Conservation (phyloP, 768 basidiomycete genomes). For the Boletellus sp. region DNA sequence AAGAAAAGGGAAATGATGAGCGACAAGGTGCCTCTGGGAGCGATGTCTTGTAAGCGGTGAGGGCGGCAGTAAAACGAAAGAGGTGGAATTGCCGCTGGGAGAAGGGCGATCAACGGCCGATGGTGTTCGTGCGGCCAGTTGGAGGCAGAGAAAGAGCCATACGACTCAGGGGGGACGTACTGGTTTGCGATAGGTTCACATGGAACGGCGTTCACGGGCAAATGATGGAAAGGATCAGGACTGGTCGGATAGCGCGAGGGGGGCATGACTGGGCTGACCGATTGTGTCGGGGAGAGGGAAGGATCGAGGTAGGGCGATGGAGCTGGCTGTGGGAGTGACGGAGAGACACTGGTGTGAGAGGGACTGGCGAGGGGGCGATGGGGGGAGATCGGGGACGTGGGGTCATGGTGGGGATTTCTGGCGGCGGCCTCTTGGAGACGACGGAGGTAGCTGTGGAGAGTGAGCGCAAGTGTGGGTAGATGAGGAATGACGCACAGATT, state of each 20-base stretch:
- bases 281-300: slow-evolving; percentile 39
- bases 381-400: slow-evolving; percentile 46
- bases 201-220: slow-evolving; percentile 34
- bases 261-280: slow-evolving; percentile 41
- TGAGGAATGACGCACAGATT: slow-evolving; percentile 60
- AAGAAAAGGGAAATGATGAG: slow-evolving; percentile 87
- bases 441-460: slow-evolving; percentile 58
- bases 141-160: slow-evolving; percentile 61
- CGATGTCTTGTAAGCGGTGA: slow-evolving; percentile 75
- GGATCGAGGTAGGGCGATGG: slow-evolving; percentile 50
- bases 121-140: slow-evolving; percentile 73
- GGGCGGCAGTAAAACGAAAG: slow-evolving; percentile 72
- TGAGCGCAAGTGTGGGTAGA: not conserved
- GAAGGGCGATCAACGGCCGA: slow-evolving; percentile 41
- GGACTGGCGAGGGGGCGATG: too few relatives aligned
- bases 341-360: slow-evolving; percentile 44
- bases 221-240: slow-evolving; percentile 63
- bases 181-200: slow-evolving; percentile 33
- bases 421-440: slow-evolving; percentile 70
- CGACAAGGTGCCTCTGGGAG: slow-evolving; percentile 75
- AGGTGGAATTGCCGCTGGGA: slow-evolving; percentile 47
- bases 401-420: slow-evolving; percentile 34
- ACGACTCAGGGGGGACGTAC: slow-evolving; percentile 47
- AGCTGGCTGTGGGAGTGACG: slow-evolving; percentile 28
- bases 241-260: slow-evolving; percentile 71